These are phyloP conservation scores for Candida loeiensis DNA, from an alignment of 805 yeast genomes.

Conservation along the genomic window DNA sequence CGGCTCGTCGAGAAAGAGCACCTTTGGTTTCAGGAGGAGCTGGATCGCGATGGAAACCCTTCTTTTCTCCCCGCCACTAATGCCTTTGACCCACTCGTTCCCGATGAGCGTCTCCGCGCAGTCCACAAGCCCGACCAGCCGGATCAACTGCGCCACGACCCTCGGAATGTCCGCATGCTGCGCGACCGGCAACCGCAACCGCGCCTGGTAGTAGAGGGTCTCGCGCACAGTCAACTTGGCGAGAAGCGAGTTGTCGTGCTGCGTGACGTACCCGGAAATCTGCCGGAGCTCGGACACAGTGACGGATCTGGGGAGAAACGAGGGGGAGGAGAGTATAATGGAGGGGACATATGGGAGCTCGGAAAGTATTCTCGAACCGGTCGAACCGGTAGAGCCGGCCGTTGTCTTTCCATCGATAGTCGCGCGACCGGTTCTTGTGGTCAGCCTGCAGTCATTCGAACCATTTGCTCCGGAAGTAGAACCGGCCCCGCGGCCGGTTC, in stretches of 20 bases:
- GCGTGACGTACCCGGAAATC: conserved; percentile 25
- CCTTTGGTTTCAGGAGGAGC: conserved; percentile 21
- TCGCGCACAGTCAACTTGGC: conserved; percentile 25
- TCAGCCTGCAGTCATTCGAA: no score
- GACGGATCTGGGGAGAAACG: not conserved
- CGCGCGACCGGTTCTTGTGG: no score
- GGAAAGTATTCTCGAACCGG: not conserved
- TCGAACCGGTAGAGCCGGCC: no score
- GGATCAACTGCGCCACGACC: conserved; percentile 15
- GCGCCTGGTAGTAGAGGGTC: conserved; percentile 24
- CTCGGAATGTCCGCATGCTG: conserved; percentile 18
- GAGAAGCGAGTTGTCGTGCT: conserved; percentile 22
- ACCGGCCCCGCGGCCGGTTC: no score
- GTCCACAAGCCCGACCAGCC: conserved; percentile 23
- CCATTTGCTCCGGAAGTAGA: no score
- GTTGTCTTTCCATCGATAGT: no score
- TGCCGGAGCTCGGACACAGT: conserved; percentile 15
- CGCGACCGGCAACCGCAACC: conserved; percentile 19
- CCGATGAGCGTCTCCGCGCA: conserved; percentile 28
- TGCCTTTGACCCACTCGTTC: conserved; percentile 20
- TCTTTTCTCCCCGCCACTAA: conserved; percentile 28
- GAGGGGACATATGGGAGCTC: not conserved
- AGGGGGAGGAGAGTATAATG: not conserved
- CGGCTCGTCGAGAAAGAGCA: conserved; percentile 26
- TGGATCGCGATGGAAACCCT: conserved; percentile 29